These are phyloP conservation scores for Populus ilicifolia DNA, from an alignment of 345 rosid genomes.

Conservation along the genomic window DNA sequence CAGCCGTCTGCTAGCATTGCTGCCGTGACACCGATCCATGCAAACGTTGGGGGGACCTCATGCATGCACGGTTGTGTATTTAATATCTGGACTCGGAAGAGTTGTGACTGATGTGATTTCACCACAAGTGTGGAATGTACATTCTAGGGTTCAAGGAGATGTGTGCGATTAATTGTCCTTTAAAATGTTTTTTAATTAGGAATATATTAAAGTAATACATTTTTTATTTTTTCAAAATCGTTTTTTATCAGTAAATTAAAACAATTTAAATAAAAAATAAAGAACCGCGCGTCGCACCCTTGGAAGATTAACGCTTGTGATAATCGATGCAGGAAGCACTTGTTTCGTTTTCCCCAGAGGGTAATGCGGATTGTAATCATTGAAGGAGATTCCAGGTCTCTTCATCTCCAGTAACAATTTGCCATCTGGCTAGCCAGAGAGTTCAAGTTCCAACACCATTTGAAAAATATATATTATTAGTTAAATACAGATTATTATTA, in stretches of 20 bases:
- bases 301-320: background rate
- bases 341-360: background rate
- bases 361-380: constrained; percentile 11
- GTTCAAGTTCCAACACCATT: constrained; percentile 3
- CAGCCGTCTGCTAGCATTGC: constrained; percentile 16
- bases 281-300: too few relatives aligned
- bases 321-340: background rate
- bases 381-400: constrained; percentile 14
- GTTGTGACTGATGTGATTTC: constrained; percentile 30
- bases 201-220: too few relatives aligned
- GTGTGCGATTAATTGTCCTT: too few relatives aligned
- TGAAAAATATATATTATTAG: background rate
- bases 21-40: constrained; percentile 10
- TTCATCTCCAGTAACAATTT: background rate
- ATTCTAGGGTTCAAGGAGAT: background rate
- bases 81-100: constrained; percentile 1
- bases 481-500: too few relatives aligned
- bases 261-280: too few relatives aligned
- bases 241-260: too few relatives aligned
- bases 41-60: background rate
- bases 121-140: background rate
- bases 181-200: too few relatives aligned
- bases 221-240: too few relatives aligned
- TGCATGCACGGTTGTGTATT: background rate
- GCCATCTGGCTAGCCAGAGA: background rate